Conservation (phyloP, 2,329 filamentous ascomycete genomes). For the Exserohilum rostratum region DNA sequence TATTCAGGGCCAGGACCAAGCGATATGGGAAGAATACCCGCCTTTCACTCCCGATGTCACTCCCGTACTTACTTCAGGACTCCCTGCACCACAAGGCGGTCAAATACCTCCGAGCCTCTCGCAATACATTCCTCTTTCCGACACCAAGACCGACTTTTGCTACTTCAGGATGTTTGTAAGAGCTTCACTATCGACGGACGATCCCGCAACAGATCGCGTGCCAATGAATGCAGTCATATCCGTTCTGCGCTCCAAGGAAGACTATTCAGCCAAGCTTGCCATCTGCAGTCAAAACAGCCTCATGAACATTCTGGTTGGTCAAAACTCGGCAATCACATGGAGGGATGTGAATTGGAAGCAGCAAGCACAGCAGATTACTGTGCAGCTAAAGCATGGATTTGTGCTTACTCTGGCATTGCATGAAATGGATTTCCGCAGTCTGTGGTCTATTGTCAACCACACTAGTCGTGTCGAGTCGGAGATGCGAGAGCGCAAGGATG, state of each 20-base stretch:
- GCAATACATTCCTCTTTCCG: conserved; percentile 76
- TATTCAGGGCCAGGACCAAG: conserved; percentile 79
- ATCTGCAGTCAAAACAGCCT: conserved; percentile 81
- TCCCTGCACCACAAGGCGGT: conserved; percentile 49
- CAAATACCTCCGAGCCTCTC: conserved; percentile 59
- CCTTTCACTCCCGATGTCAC: conserved; percentile 73
- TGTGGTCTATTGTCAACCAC: conserved; percentile 87
- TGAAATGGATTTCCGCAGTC: conserved; percentile 76
- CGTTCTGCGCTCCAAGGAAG: conserved; percentile 71
- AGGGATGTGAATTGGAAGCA: conserved; percentile 81
- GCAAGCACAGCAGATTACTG: conserved; percentile 67
- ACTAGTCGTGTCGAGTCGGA: conserved; percentile 76
- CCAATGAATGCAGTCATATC: conserved; percentile 77
- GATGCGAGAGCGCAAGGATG: conserved; percentile 71
- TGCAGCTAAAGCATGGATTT: conserved; percentile 78
- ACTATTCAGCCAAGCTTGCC: conserved; percentile 72
- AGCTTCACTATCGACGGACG: conserved; percentile 74
- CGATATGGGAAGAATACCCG: conserved; percentile 82
- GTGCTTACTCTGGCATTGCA: conserved; percentile 72
- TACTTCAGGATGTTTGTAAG: conserved; percentile 80
- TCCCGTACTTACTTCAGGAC: conserved; percentile 62
- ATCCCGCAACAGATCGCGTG: conserved; percentile 68
- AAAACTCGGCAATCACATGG: conserved; percentile 73
- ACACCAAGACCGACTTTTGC: conserved; percentile 74
- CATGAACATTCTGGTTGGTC: conserved; percentile 75